Conservation (phyloP, 139 green algal genomes). For the Chlorella sp. region DNA sequence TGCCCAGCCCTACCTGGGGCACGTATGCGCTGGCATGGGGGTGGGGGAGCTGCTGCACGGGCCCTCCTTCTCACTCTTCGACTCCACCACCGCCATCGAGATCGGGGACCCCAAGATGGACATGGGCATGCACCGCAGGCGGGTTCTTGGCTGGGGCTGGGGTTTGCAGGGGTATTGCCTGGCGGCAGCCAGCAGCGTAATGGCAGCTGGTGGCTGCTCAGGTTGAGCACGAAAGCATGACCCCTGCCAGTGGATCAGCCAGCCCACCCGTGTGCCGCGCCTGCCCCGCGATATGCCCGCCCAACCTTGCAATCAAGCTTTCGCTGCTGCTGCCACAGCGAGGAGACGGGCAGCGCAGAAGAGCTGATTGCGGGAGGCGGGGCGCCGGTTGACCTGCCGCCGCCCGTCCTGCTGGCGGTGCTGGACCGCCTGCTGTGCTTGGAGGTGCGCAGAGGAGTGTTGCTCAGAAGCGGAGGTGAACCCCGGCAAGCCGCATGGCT, state of each 20-base stretch:
- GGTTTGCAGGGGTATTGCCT: too few species aligned
- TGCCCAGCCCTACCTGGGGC: slow-evolving; percentile 37
- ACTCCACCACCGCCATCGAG: slow-evolving; percentile 93
- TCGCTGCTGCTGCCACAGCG: not conserved
- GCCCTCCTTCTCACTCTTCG: slow-evolving; percentile 87
- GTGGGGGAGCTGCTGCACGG: slow-evolving; percentile 82
- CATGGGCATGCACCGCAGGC: slow-evolving; percentile 56
- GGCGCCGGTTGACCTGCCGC: slow-evolving; percentile 55
- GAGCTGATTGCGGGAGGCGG: slow-evolving; percentile 60
- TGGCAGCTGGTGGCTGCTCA: too few species aligned
- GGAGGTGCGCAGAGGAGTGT: too few species aligned
- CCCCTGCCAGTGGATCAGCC: too few species aligned
- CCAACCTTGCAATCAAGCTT: too few species aligned
- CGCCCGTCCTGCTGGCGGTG: slow-evolving; percentile 47
- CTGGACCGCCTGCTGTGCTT: slow-evolving; percentile 65
- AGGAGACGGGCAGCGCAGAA: slow-evolving; percentile 28
- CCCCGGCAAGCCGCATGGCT: too few species aligned
- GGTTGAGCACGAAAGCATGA: too few species aligned
- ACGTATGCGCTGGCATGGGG: slow-evolving; percentile 48
- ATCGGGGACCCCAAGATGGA: slow-evolving; percentile 94
- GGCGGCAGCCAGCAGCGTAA: too few species aligned
- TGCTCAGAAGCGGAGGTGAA: too few species aligned
- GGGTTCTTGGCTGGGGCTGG: too few species aligned
- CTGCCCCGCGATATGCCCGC: too few species aligned
- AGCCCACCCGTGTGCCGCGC: too few species aligned